Evolutionary conservation across 495 filamentous ascomycete genomes (phyloP), one percentile per base, ranked within the genome.

Genomic region (Tuber magnatum): DNA sequence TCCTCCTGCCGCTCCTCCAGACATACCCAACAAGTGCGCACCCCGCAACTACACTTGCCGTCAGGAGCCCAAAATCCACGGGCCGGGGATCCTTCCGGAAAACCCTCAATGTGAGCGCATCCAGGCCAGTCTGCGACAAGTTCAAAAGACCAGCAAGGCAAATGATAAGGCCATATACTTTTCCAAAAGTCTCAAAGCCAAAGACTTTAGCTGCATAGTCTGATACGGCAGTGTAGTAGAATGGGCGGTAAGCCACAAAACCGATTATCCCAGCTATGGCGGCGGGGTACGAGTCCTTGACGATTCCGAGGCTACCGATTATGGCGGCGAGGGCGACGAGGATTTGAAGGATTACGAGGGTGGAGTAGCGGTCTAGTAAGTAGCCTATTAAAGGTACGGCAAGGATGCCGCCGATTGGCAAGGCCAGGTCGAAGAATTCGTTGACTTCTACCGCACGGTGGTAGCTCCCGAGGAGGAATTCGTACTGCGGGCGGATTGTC

Each of bases 181-280:
- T 97, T 40, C 94, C 94, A 78, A 97, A 98, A 0, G 94, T 97
- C 76, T 89, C 89, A 84, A 97, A 97, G 12, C 95, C 94, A 83
- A 99, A 99, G 44, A 99, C 94, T 84, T 97, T 97, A 43, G 93
- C 94, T 68, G 90, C 86, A 83, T 97, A 97, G 85, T 99, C 95
- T 14, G 88, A 90, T 71, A 93, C 90, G 6, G 91, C 87, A 3
- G 91, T 93, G 82, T 93, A 93, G 83, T 92, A 93, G 69, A 93
- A 89, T 0, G 91, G 91, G 0, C 91, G 86, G 83, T 92, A 93
- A 22, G 91, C 74, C 16, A 91, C 92, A 82, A 99, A 98, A 0
- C 97, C 87, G 65, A 86, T 84, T 71, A 99, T 86, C 75, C 94
- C 94, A 35, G 87, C 88, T 77, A 96, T 96, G 0, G 90, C 93